phyloP scores from a whole-genome alignment of 768 basidiomycete species.

The Trametes villosa region DNA sequence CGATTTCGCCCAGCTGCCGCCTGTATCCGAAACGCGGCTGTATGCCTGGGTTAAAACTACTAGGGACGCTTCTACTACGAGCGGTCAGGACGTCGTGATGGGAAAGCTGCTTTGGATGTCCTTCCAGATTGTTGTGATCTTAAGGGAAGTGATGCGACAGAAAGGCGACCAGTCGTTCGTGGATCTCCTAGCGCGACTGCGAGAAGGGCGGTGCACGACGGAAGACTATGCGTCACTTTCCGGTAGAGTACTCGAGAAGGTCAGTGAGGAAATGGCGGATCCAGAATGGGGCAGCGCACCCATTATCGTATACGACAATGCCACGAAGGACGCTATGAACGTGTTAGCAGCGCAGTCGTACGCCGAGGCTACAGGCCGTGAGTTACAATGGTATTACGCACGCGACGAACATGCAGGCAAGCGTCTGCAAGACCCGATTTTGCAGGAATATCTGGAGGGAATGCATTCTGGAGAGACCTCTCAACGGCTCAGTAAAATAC shows the following conservation, averaged over 20 bases:
- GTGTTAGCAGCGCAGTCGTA: slow-evolving; percentile 28
- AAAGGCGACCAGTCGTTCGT: background rate
- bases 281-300: slow-evolving; percentile 35
- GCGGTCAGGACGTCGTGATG: background rate
- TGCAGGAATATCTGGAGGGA: background rate
- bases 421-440: background rate
- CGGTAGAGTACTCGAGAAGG: background rate
- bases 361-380: slow-evolving; percentile 21
- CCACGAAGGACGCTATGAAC: slow-evolving; percentile 43
- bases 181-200: background rate
- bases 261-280: background rate
- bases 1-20: background rate
- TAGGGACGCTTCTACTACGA: background rate
- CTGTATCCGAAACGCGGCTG: background rate
- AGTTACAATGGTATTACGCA: background rate
- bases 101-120: background rate
- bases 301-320: slow-evolving; percentile 43
- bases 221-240: background rate
- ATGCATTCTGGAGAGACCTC: background rate
- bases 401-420: background rate
- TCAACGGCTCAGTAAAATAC: too few species aligned
- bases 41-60: background rate
- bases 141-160: background rate
- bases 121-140: background rate
- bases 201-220: background rate